Evolutionary conservation across 345 rosid species (phyloP).

Genomic region (Salix brachista): DNA sequence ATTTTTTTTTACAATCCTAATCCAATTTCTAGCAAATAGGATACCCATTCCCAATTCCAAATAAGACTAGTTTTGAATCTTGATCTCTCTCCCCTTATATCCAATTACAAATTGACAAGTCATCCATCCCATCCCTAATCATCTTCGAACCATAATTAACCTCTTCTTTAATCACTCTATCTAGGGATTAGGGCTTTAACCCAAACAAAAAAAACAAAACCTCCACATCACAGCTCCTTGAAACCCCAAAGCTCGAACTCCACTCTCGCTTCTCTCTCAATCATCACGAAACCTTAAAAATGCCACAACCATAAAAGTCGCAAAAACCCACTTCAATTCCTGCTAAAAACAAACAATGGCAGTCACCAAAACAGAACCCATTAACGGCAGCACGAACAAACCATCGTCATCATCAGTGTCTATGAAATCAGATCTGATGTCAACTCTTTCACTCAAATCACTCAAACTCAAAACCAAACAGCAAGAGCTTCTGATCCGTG

Average conservation of each 20-base stretch:
- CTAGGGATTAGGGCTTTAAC: not conserved
- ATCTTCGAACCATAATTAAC: not conserved
- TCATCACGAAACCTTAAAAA: not conserved
- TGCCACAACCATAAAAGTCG: not conserved
- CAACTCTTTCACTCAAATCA: slow-evolving; percentile 38
- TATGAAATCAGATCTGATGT: slow-evolving; percentile 44
- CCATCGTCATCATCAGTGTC: not conserved
- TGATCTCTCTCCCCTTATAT: not conserved
- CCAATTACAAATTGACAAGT: not conserved
- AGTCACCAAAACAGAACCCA: not conserved
- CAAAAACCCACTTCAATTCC: not conserved
- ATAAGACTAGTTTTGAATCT: not conserved
- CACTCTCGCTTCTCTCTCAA: not conserved
- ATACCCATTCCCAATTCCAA: no score
- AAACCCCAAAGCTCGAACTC: not conserved
- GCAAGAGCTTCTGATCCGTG: slow-evolving; percentile 85
- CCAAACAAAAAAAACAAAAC: no score
- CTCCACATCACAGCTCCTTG: not conserved
- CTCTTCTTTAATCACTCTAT: not conserved
- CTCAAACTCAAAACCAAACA: slow-evolving; percentile 80
- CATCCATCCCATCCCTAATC: not conserved
- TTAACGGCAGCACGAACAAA: not conserved
- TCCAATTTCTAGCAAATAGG: not conserved
- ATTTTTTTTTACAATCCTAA: no score
- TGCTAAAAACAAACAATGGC: not conserved